Evolutionary conservation across 306 rosid species (phyloP), one percentile per base, ranked within the genome.

Genomic region (Glycine latifolia): DNA sequence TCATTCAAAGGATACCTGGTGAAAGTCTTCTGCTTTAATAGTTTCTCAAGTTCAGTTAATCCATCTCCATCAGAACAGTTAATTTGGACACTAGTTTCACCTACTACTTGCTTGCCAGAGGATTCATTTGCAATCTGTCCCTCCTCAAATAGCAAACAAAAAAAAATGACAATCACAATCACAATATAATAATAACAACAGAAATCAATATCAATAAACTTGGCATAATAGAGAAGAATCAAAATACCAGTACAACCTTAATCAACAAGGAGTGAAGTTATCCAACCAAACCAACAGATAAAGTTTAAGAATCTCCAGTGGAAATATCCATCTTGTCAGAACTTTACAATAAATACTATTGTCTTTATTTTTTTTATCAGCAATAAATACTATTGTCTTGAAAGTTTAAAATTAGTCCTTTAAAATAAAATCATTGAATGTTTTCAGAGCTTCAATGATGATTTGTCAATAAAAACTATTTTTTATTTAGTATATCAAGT

Each of bases 21-120:
- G 79, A 92, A 94, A 53, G 98, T 92, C 79, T 96, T 94, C 79
- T 92, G 91, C 85, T 86, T 87, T 65, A 96, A 79, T 61, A 96
- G 82, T 72, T 92, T 86, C 88, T 96, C 97, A 65, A 93, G 94
- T 71, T 89, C 94, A 48, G 88, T 80, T 69, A 92, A 77, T 52
- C 85, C 87, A 12, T 79, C 86, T 77, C 86, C 80, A 37, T 86
- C 86, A 55, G 85, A 76, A 73, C 60, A 37, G 85, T 73, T 79
- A 65, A 83, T 77, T 58, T 94, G 88, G 50, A 35, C 77, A 20
- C 71, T 75, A 81, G 70, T 77, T 74, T 52, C 87, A 71, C 75
- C 84, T 65, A 71, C 71, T 33, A 54, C 76, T 76, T 84, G 91
- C 78, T 60, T 81, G 67, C 80, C 92, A 82, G 79, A 17, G 70